Conservation (phyloP, 345 rosid species). For the Stellera chamaejasme region DNA sequence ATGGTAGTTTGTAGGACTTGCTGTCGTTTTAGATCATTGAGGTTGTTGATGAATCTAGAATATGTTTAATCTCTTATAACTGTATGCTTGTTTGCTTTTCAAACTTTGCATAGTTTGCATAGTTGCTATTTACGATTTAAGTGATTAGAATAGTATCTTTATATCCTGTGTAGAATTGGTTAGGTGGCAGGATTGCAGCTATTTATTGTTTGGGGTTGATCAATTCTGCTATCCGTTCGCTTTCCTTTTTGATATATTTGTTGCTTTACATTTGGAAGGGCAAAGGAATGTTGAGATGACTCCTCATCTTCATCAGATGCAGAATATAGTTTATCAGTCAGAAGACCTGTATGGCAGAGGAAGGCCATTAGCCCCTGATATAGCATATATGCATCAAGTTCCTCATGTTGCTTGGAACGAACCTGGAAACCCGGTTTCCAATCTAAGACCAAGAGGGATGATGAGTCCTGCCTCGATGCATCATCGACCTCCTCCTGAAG, state of each 20-base stretch:
- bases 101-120: too few species aligned
- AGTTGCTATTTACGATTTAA: too few species aligned
- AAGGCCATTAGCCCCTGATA: slow-evolving; percentile 19
- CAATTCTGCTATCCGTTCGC: not conserved
- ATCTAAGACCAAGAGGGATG: slow-evolving; percentile 24
- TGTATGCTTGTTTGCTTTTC: too few species aligned
- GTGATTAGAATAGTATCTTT: too few species aligned
- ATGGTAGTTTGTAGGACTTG: too few species aligned
- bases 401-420: slow-evolving; percentile 31
- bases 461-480: slow-evolving; percentile 32
- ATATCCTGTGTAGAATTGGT: not conserved
- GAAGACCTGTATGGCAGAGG: slow-evolving; percentile 24
- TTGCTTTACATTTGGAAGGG: slow-evolving; percentile 30
- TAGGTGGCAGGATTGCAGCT: not conserved
- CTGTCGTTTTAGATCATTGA: too few species aligned
- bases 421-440: slow-evolving; percentile 21
- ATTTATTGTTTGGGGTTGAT: too few species aligned
- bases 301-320: slow-evolving; percentile 35
- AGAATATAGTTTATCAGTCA: slow-evolving; percentile 29
- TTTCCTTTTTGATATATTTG: slow-evolving; percentile 5
- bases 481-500: slow-evolving; percentile 30
- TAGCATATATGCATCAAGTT: slow-evolving; percentile 27
- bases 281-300: slow-evolving; percentile 22
- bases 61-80: too few species aligned
- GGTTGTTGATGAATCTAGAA: too few species aligned